Evolutionary conservation across 2,329 filamentous ascomycete genomes (phyloP), one percentile per base, ranked within the genome.

Genomic region (Onygenales sp.): DNA sequence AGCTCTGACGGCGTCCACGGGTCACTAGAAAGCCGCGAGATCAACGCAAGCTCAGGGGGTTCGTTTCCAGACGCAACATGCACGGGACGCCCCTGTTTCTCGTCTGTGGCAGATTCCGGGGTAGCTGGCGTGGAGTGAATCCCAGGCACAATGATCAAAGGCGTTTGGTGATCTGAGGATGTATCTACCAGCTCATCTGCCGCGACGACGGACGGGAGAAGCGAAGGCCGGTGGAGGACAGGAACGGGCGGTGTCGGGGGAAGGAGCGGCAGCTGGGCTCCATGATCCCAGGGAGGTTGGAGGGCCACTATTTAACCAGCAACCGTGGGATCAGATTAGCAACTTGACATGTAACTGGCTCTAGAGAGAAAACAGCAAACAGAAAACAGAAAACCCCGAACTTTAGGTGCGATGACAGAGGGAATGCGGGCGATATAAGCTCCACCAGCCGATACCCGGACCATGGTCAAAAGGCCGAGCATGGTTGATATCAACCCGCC

Each of bases 191-290:
- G 39, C 9, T 33, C 49, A 43, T 43, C 38, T 44, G 42, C 31
- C 5, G 11, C n/a, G 17, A 21, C 21, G 10, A 43, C 27, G 27
- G 54, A 53, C 44, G 9, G 27, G 56, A 42, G 44, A 39, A 46
- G 27, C 31, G 50, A 39, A 35, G 32, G 53, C 21, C 41, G 33
- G 17, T 44, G 36, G 36, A 52, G 17, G 50, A 51, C 52, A 45
- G 52, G 52, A 49, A 43, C 43, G 50, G 57, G 60, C 58, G 60
- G 61, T 44, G 45, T 35, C 5, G 51, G 50, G 50, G 54, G 52
- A 42, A 54, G 42, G 35, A 59, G 56, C 59, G 58, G 59, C 59
- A 57, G 51, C 56, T 59, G 61, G 57, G 55, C 58, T 59, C 61
- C 62, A 63, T 63, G 54, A 7, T 10, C 50, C 58, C 54, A 54